Evolutionary conservation across 768 basidiomycete species (phyloP), one percentile per base, ranked within the genome.

Genomic region (Neoboletus subvelutipes): DNA sequence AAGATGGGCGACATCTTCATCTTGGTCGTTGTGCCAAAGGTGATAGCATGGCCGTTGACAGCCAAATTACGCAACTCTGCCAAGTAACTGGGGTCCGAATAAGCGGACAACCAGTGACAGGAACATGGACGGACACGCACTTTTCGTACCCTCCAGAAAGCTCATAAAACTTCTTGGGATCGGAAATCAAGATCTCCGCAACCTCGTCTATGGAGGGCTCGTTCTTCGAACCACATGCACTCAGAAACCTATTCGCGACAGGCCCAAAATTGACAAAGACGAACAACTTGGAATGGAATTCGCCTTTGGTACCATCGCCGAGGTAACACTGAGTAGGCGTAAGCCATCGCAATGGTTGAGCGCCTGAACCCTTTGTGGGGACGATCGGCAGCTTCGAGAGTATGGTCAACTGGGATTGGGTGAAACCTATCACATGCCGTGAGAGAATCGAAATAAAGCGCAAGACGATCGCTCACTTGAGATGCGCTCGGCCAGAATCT

Each of bases 191-290:
- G 52, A 85, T 87, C 51, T 80, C 78, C 0, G 85, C 86, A 42
- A 94, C 79, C 71, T 94, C 93, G 55, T 92, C 86, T 5, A 94
- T 83, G 45, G 84, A 92, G 5, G 96, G 95, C 66, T 94, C 91
- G 42, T 82, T 85, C 66, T 86, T 88, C 17, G 94, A 91, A 12
- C 97, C 96, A 63, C 92, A 92, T 4, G 90, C 87, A 52, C 80
- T 82, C 45, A 99, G 77, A 73, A 99, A 98, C 4, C 81, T 77
- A 62, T 94, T 96, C 26, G 89, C 96, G 5, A 78, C 75, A 1
- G 79, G 67, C 2, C 94, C 95, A 67, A 96, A 97, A 69, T 96
- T 87, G 49, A 98, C 84, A 64, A 94, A 97, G 34, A 83, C 80
- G 66, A 98, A 97, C 1, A 96, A 74, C 60, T 88, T 87, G 4